Percentiles rank a stretch among this genome's conserved stretches.
phyloP scores from a whole-genome alignment of 257 asterid genomes.

The Galeopsis tetrahit region DNA sequence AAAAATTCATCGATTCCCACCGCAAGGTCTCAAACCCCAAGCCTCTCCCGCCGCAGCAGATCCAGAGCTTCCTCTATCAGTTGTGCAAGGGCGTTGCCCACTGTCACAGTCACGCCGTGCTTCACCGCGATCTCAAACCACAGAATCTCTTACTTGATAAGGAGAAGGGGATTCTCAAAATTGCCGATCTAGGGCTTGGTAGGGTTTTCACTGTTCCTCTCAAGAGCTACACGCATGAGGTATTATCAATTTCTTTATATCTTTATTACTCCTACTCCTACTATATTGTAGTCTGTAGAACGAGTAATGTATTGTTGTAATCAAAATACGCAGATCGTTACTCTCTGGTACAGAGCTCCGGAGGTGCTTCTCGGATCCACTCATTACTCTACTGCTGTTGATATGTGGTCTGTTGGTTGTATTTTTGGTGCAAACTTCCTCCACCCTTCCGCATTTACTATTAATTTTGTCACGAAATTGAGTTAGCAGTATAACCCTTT shows the following conservation, averaged over 20 bases:
- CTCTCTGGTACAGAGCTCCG: conserved; percentile 97
- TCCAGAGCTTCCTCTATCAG: conserved; percentile 84
- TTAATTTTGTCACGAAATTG: neutral
- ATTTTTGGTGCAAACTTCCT: conserved; percentile 61
- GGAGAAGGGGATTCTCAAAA: conserved; percentile 87
- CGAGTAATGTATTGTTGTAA: neutral
- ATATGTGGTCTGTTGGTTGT: conserved; percentile 99
- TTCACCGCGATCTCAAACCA: conserved; percentile 96
- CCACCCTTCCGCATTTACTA: neutral
- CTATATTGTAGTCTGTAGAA: too few relatives aligned
- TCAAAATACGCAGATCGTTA: conserved; percentile 58
- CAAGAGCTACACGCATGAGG: conserved; percentile 97
- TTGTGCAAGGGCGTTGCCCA: conserved; percentile 91
- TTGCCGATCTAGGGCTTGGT: conserved; percentile 97
- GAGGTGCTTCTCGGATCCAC: conserved; percentile 90
- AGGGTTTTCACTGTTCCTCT: conserved; percentile 94
- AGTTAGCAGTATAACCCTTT: neutral
- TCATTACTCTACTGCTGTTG: conserved; percentile 93
- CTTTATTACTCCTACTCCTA: neutral
- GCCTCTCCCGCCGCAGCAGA: conserved; percentile 62
- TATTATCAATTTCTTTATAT: neutral
- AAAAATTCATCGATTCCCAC: conserved; percentile 81
- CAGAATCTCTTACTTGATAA: conserved; percentile 89
- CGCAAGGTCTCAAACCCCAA: conserved; percentile 82
- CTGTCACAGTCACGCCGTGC: conserved; percentile 96